Evolutionary conservation across 352 stramenopile genomes (phyloP), one percentile per base, ranked within the genome.

Genomic region (Thalassiosira sp.): DNA sequence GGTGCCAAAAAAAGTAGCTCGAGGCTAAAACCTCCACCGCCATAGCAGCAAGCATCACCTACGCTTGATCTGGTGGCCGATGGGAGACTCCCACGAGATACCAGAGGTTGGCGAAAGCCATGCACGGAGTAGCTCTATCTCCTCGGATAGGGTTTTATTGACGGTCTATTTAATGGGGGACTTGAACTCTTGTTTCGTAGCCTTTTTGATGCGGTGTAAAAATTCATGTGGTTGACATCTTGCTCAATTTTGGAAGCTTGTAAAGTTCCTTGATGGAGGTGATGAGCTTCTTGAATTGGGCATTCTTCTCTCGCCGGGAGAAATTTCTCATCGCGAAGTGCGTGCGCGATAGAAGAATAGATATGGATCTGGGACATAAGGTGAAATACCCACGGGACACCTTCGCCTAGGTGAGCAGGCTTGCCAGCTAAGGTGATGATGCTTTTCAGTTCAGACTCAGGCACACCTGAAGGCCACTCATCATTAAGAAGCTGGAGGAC

Each of bases 341-440:
- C 71, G 18, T 53, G 45, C 1, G 61, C 40, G 6, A 69, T 37
- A 0, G 54, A 79, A 24, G 53, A 27, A 37, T 79, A 79, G 0
- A 79, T 16, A 45, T 73, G 70, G 0, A 79, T 16, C 31, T 73
- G 70, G 0, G 61, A 31, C 15, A 79, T 51, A 0, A 79, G 13
- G 8, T 75, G 13, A 22, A 52, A 75, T 0, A 67, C 40, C 42
- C 53, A 64, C 3, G n/a, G 5, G 10, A 10, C 27, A 0, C 25
- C 65, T 28, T 75, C 31, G 3, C 31, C 31, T 10, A 37, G 31
- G 31, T 8, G 31, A 37, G 31, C 8, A n/a, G n/a, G n/a, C n/a
- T n/a, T n/a, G n/a, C n/a, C n/a, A n/a, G n/a, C n/a, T n/a, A n/a
- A n/a, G n/a, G 31, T 10, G 3, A 37, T 8, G 8, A 37, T 37